These are phyloP conservation scores for Rubroboletus pulcherrimus DNA, from an alignment of 768 basidiomycete genomes.

Conservation along the genomic window DNA sequence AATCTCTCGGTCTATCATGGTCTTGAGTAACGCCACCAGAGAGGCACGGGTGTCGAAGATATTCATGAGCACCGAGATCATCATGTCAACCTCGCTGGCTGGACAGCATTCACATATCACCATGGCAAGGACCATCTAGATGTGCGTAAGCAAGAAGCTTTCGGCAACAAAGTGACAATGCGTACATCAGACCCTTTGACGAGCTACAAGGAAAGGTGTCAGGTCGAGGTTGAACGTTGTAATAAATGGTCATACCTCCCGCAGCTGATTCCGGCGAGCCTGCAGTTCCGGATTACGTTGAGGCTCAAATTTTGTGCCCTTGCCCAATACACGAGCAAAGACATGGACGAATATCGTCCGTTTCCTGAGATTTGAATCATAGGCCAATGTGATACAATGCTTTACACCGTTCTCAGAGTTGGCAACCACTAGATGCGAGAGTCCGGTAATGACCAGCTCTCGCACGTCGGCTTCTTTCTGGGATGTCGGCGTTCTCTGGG, in stretches of 20 bases:
- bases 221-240: conserved; percentile 1
- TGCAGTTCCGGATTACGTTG: conserved; percentile 48
- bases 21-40: conserved; percentile 70
- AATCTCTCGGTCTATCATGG: conserved; percentile 84
- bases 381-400: conserved; percentile 78
- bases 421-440: conserved; percentile 76
- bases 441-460: conserved; percentile 73
- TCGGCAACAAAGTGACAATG: background rate
- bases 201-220: conserved; percentile 41
- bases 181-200: conserved; percentile 73
- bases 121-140: conserved; percentile 71
- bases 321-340: conserved; percentile 74
- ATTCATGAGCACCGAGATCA: conserved; percentile 82
- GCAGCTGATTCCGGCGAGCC: conserved; percentile 49
- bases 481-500: conserved; percentile 41
- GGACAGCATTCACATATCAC: conserved; percentile 89
- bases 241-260: conserved; percentile 45
- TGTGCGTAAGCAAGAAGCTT: conserved; percentile 6
- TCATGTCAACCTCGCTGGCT: conserved; percentile 71
- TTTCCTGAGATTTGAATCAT: conserved; percentile 64
- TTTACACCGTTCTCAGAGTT: conserved; percentile 89
- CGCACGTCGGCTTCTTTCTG: conserved; percentile 61
- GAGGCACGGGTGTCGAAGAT: conserved; percentile 76
- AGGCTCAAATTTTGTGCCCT: conserved; percentile 74
- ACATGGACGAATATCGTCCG: conserved; percentile 82